Conservation (phyloP, 306 rosid genomes). For the Parietaria judaica region DNA sequence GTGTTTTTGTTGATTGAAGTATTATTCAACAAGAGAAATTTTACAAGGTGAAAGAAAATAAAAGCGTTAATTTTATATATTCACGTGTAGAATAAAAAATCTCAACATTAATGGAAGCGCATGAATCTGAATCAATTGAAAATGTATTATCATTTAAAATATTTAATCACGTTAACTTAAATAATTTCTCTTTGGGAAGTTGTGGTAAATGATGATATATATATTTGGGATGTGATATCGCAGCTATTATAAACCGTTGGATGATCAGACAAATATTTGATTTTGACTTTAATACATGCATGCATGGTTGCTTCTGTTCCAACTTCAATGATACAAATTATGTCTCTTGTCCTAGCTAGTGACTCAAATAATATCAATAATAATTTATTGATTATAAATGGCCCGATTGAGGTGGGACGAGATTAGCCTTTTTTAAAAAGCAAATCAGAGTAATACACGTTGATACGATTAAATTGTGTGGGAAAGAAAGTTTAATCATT, state of each 20-base stretch:
- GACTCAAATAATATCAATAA: too few species aligned
- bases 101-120: too few species aligned
- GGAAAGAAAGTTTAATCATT: background rate
- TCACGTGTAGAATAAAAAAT: too few species aligned
- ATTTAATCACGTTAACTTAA: too few species aligned
- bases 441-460: slow-evolving; percentile 16
- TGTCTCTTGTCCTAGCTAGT: background rate
- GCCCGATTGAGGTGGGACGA: slow-evolving; percentile 33
- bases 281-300: background rate
- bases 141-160: too few species aligned
- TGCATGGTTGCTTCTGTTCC: slow-evolving; percentile 1
- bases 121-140: too few species aligned
- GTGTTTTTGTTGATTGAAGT: too few species aligned
- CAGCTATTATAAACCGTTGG: slow-evolving; percentile 8
- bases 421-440: slow-evolving; percentile 33
- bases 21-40: too few species aligned
- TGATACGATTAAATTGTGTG: slow-evolving; percentile 12
- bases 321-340: background rate
- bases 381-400: background rate
- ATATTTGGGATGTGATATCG: background rate
- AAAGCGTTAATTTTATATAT: too few species aligned
- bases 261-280: slow-evolving; percentile 12
- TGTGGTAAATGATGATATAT: too few species aligned
- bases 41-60: too few species aligned
- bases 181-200: too few species aligned